A percentile compares a stretch with the other conserved stretches of the same genome.
These are phyloP conservation scores for Canavalia gladiata DNA, from an alignment of 306 rosid species.

Conservation along the genomic window DNA sequence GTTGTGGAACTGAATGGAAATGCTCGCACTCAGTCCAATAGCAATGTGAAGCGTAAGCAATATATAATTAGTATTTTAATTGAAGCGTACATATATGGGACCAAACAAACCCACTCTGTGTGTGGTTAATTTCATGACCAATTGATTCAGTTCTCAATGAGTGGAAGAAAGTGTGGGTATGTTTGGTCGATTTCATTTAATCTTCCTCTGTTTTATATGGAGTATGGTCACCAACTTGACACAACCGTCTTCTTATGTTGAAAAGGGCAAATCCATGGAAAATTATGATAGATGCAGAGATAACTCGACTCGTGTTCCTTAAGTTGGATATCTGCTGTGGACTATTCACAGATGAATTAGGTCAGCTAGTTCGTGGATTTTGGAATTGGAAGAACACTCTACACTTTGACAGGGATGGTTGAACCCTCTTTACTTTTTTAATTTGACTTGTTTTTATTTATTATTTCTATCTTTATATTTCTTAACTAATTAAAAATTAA, in stretches of 20 bases:
- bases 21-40: not conserved
- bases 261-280: not conserved
- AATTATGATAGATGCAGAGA: not conserved
- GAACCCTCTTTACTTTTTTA: not conserved
- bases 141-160: too few species aligned
- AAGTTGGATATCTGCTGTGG: conserved; percentile 41
- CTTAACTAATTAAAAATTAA: too few species aligned
- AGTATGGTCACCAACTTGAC: conserved; percentile 48
- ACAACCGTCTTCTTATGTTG: not conserved
- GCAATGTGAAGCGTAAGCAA: not conserved
- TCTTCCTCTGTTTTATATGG: not conserved
- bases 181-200: conserved; percentile 17
- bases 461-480: too few species aligned
- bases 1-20: not conserved
- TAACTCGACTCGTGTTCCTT: not conserved
- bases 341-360: conserved; percentile 43
- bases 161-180: too few species aligned
- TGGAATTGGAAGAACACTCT: not conserved
- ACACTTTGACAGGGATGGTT: not conserved
- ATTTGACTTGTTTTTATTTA: not conserved
- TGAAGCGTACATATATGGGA: not conserved
- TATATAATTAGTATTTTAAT: not conserved
- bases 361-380: conserved; percentile 18
- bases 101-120: not conserved
- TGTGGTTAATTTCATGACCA: too few species aligned